Base-by-base conservation (phyloP, 2,329 filamentous ascomycete species). In the Alternaria infectoria region DNA sequence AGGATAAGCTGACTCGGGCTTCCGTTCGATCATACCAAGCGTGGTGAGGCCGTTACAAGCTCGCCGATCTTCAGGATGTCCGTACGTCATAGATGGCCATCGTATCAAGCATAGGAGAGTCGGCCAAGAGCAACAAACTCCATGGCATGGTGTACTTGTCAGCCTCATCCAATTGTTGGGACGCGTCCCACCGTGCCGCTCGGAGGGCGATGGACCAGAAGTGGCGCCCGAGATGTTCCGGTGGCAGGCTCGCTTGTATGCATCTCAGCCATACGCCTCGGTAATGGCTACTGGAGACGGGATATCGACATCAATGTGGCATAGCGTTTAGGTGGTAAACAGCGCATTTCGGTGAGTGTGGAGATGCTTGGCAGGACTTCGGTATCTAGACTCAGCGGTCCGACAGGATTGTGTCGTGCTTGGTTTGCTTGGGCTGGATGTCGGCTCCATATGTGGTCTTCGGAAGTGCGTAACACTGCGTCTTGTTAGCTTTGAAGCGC, bases 181-280 rank as follows among this genome's bases (percentile, higher is more conserved):
- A 45, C 63, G 59, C 19, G 43, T 47, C n/a, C 61, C 58, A 21
- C 63, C 47, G 30, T 63, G 59, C 15, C 11, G 19, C 47, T 67
- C 65, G 45, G 50, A 51, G 11, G 55, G 32, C 36, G 62, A 64
- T 51, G 57, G 62, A 59, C 25, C 12, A 68, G 56, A 49, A 47
- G 62, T 47, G 45, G 55, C 61, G 40, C 60, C 67, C 57, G 67
- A 65, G 28, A 66, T 65, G 50, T 69, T 61, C 59, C 56, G 43
- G 26, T 59, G 56, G 47, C 44, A 67, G 55, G 58, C 62, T 54
- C 64, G 61, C 44, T 61, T 65, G 58, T 67, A 66, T 50, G 30
- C 57, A 51, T 64, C 45, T 19, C 46, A 21, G 17, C 62, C 58
- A 59, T 62, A 70, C 47, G 57, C 58, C 50, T 64, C 51, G 36